A percentile compares a stretch with the other conserved stretches of the same genome.
Conservation (phyloP, 257 asterid genomes). For the Solanum sparsipilum region DNA sequence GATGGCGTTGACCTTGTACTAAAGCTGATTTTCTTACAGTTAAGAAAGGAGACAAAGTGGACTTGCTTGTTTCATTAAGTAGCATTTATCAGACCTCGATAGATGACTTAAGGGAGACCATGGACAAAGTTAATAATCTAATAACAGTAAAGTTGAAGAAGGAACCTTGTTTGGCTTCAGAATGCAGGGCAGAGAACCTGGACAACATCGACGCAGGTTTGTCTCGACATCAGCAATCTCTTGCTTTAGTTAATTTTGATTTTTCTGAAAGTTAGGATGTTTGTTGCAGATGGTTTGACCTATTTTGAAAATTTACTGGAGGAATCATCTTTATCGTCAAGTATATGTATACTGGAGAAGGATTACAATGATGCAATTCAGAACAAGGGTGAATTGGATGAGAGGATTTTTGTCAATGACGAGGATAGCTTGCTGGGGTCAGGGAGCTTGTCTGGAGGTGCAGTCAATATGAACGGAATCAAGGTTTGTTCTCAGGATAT, state of each 20-base stretch:
- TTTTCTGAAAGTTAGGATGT: not conserved
- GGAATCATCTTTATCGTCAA: conserved; percentile 46
- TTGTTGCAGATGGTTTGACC: conserved; percentile 66
- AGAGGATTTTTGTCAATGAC: conserved; percentile 70
- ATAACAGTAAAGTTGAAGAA: conserved; percentile 52
- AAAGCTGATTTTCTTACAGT: conserved; percentile 33
- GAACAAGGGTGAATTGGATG: conserved; percentile 68
- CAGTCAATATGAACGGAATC: conserved; percentile 34
- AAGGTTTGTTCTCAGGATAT: conserved; percentile 18
- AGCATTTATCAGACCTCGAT: conserved; percentile 67
- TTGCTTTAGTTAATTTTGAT: not conserved
- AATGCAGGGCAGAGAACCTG: conserved; percentile 43
- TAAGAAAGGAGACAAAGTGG: conserved; percentile 63
- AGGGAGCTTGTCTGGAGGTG: conserved; percentile 78
- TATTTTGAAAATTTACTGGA: conserved; percentile 70
- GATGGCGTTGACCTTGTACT: not conserved
- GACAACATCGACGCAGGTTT: conserved; percentile 52
- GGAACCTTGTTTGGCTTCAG: conserved; percentile 49
- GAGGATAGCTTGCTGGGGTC: conserved; percentile 79
- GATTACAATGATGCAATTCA: conserved; percentile 49
- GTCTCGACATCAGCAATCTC: not conserved
- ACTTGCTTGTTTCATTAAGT: conserved; percentile 74
- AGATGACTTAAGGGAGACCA: conserved; percentile 58
- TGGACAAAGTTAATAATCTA: conserved; percentile 58
- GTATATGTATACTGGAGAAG: conserved; percentile 50